phyloP scores from a whole-genome alignment of 2,329 filamentous ascomycete species.

The Diaporthe ampelina region DNA sequence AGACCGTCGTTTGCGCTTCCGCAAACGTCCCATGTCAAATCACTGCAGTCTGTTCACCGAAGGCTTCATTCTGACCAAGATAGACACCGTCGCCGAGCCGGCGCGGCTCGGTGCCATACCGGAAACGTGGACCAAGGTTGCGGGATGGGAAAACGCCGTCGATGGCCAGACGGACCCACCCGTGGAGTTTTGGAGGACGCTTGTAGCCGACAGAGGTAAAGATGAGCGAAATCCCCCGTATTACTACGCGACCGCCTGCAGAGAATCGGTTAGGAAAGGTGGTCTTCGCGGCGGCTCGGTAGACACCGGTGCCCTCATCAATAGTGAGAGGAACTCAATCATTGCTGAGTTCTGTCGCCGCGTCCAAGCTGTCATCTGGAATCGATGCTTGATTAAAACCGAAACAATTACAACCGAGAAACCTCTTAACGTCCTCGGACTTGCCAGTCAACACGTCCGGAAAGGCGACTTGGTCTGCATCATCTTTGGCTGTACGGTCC shows the following conservation, averaged over 20 bases:
- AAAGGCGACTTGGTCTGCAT: constrained; percentile 45
- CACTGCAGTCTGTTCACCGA: constrained; percentile 51
- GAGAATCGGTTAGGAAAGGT: constrained; percentile 45
- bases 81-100: constrained; percentile 40
- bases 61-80: constrained; percentile 49
- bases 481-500: constrained; percentile 46
- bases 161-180: constrained; percentile 42
- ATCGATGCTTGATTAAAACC: constrained; percentile 45
- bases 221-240: constrained; percentile 46
- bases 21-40: constrained; percentile 42
- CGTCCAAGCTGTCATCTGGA: constrained; percentile 49
- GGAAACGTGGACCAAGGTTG: constrained; percentile 16
- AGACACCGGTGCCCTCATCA: constrained; percentile 45
- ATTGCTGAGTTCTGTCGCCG: constrained; percentile 47
- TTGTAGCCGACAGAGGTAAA: constrained; percentile 47
- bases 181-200: constrained; percentile 47
- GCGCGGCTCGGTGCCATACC: background rate
- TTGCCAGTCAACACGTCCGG: constrained; percentile 38
- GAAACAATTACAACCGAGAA: constrained; percentile 42
- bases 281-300: constrained; percentile 43
- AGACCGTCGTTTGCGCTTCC: constrained; percentile 40
- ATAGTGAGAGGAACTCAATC: constrained; percentile 48
- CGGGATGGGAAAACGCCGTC: constrained; percentile 38
- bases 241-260: constrained; percentile 47
- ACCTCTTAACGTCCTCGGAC: constrained; percentile 33